Percentiles rank a stretch among this genome's conserved stretches.
These are phyloP conservation scores for Fraxinus pennsylvanica DNA, from an alignment of 257 asterid genomes.

Conservation along the genomic window DNA sequence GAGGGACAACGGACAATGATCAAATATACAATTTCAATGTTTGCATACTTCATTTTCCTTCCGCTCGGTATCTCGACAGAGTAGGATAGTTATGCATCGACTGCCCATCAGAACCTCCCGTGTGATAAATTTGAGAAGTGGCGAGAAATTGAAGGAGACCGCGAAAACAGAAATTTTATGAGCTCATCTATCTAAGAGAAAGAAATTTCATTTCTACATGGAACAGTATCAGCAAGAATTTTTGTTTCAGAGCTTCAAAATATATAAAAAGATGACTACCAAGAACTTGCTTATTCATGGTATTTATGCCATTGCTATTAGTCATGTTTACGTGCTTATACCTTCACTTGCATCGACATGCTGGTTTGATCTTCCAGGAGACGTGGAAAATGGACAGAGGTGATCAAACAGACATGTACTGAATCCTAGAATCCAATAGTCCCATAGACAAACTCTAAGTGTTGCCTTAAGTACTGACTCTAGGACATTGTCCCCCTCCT, in stretches of 20 bases:
- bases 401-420: too few relatives aligned
- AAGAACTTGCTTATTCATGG: background rate
- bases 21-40: background rate
- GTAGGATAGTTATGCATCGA: background rate
- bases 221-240: background rate
- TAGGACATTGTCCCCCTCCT: too few relatives aligned
- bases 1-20: background rate
- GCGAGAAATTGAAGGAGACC: slow-evolving; percentile 25
- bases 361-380: too few relatives aligned
- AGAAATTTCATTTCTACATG: too few relatives aligned
- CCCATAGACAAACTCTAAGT: too few relatives aligned
- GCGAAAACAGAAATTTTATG: background rate
- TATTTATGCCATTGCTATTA: too few relatives aligned
- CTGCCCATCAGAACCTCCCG: slow-evolving; percentile 12
- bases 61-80: background rate
- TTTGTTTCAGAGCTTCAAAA: background rate
- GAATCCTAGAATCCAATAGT: too few relatives aligned
- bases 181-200: too few relatives aligned
- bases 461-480: too few relatives aligned
- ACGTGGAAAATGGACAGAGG: too few relatives aligned
- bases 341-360: too few relatives aligned
- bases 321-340: too few relatives aligned
- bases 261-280: background rate
- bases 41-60: background rate
- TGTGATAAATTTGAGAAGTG: slow-evolving; percentile 24